phyloP scores from a whole-genome alignment of 1,284 basidiomycete genomes.

The Meira miltonrushii region DNA sequence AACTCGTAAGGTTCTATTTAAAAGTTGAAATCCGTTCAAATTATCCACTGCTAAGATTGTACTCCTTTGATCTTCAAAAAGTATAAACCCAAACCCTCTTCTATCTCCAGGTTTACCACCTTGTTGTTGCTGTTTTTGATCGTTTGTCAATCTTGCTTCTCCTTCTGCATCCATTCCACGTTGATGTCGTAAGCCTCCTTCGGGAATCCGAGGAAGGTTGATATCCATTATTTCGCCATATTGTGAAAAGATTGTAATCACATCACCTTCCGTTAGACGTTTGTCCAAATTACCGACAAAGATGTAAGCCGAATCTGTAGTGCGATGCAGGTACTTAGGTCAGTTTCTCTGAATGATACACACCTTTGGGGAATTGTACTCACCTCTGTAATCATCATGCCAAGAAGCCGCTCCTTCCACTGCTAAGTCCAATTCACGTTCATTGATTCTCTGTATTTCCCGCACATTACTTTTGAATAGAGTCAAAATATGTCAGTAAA shows the following conservation, averaged over 20 bases:
- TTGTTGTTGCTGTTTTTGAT: conserved; percentile 2
- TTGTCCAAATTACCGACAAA: conserved; percentile 64
- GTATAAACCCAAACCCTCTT: conserved; percentile 89
- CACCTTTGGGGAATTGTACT: conserved; percentile 26
- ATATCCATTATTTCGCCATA: conserved; percentile 94
- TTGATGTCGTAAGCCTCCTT: conserved; percentile 57
- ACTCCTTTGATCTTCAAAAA: conserved; percentile 97
- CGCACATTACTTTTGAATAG: conserved; percentile 67
- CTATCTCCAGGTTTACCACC: conserved; percentile 69
- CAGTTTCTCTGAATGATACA: neutral
- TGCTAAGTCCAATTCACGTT: conserved; percentile 81
- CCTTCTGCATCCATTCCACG: neutral
- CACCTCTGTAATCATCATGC: conserved; percentile 92
- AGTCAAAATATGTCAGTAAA: neutral
- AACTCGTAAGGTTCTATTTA: conserved; percentile 75
- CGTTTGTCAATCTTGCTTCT: neutral
- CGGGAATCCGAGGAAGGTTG: conserved; percentile 65
- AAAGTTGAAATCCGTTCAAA: conserved; percentile 84
- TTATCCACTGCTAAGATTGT: conserved; percentile 97
- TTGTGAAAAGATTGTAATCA: conserved; percentile 95
- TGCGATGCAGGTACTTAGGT: conserved; percentile 3
- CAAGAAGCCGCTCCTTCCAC: conserved; percentile 68
- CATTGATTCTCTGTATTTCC: conserved; percentile 89
- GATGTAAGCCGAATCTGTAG: conserved; percentile 83
- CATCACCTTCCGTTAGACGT: conserved; percentile 86